Evolutionary conservation across 2,329 filamentous ascomycete species (phyloP).

Genomic region (Aspergillus thermomutatus): DNA sequence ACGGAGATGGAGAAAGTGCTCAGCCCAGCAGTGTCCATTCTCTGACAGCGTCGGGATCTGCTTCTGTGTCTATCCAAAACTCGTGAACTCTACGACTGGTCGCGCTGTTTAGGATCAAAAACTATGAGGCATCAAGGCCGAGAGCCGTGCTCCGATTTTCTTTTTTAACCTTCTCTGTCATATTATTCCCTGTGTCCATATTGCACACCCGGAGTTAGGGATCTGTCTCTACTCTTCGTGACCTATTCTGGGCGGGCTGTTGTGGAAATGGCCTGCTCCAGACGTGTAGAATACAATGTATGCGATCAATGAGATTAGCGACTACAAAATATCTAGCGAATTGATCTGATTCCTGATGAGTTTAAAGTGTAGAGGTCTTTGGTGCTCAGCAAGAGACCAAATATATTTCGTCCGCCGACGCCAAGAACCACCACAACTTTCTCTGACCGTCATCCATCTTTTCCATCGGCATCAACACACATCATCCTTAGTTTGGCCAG

Average conservation of each 20-base stretch:
- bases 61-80: slow-evolving; percentile 17
- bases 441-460: background rate
- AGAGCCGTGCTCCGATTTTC: background rate
- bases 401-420: background rate
- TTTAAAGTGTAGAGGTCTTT: background rate
- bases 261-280: background rate
- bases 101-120: background rate
- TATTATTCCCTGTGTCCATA: background rate
- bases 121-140: background rate
- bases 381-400: background rate
- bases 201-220: background rate
- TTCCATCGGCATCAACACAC: background rate
- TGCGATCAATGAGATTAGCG: background rate
- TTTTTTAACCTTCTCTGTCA: background rate
- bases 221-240: background rate
- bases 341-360: background rate
- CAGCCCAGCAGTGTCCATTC: slow-evolving; percentile 31
- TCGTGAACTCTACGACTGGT: slow-evolving; percentile 7
- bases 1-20: slow-evolving; percentile 20
- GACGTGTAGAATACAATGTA: background rate
- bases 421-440: background rate
- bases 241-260: background rate
- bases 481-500: background rate
- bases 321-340: background rate
- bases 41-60: slow-evolving; percentile 28